Evolutionary conservation across 169 alveolate species (phyloP).

Genomic region (Plasmodium knowlesi): DNA sequence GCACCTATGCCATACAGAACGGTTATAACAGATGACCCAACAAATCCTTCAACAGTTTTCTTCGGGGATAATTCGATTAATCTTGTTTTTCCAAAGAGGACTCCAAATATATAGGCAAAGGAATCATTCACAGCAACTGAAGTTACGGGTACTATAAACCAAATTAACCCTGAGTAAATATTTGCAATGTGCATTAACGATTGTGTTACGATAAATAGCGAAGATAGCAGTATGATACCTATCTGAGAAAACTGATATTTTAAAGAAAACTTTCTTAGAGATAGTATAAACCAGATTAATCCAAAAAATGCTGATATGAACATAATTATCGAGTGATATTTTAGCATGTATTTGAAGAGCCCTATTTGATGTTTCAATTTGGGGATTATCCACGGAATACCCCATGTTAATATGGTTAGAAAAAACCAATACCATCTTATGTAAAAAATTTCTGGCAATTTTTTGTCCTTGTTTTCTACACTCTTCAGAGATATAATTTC

Average conservation of each 20-base stretch:
- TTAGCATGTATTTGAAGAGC: constrained; percentile 77
- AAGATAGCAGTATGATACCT: constrained; percentile 86
- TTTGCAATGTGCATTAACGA: constrained; percentile 89
- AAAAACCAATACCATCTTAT: constrained; percentile 71
- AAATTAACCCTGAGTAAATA: constrained; percentile 94
- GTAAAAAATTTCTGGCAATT: constrained; percentile 60
- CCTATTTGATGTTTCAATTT: constrained; percentile 75
- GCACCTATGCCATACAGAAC: constrained; percentile 81
- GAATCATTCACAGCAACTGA: constrained; percentile 95
- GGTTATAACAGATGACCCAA: constrained; percentile 93
- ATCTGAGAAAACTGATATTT: constrained; percentile 95
- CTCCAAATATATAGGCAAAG: constrained; percentile 96
- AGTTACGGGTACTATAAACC: constrained; percentile 96
- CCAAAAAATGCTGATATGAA: constrained; percentile 91
- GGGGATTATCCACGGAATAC: constrained; percentile 86
- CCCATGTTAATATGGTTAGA: constrained; percentile 74
- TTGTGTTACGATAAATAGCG: constrained; percentile 82
- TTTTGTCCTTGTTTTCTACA: constrained; percentile 66
- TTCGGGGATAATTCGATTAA: constrained; percentile 97
- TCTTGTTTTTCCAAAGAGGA: constrained; percentile 93
- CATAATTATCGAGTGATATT: constrained; percentile 91
- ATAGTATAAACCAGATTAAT: constrained; percentile 91
- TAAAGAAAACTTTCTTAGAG: constrained; percentile 91
- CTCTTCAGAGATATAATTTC: constrained; percentile 73
- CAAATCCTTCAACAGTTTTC: constrained; percentile 99